Evolutionary conservation across 768 basidiomycete species (phyloP).

Genomic region (Sarcodon sp.): DNA sequence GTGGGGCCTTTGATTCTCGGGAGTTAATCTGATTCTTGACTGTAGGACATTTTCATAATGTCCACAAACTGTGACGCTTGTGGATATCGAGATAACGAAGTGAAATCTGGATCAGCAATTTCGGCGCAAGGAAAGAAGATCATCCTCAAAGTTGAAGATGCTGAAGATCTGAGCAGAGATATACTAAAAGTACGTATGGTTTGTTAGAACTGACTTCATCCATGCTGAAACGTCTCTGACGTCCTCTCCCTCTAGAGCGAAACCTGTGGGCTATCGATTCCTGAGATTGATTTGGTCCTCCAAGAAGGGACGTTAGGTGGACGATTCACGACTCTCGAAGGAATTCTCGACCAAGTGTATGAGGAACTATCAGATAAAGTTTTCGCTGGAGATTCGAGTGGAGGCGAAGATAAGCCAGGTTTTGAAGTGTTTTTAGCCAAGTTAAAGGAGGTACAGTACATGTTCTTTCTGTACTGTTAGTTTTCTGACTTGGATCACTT

Average conservation of each 20-base stretch:
- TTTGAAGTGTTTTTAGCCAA: conserved; percentile 69
- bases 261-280: conserved; percentile 78
- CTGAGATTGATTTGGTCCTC: conserved; percentile 89
- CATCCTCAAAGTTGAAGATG: conserved; percentile 80
- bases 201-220: not conserved
- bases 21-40: not conserved
- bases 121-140: conserved; percentile 81
- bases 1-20: not conserved
- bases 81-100: conserved; percentile 96
- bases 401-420: conserved; percentile 31
- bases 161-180: conserved; percentile 87
- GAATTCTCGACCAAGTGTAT: conserved; percentile 87
- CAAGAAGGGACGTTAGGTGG: conserved; percentile 93
- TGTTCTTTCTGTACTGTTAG: not conserved
- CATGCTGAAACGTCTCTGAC: not conserved
- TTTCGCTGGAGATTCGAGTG: conserved; percentile 58
- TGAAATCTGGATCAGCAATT: conserved; percentile 89
- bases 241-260: conserved; percentile 54
- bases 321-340: conserved; percentile 94
- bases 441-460: conserved; percentile 51
- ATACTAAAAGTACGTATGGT: conserved; percentile 65
- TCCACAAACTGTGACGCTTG: conserved; percentile 93
- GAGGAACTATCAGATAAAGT: conserved; percentile 89
- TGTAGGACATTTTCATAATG: conserved; percentile 92
- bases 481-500: not conserved